These are phyloP conservation scores for Pseudevernia furfuracea DNA, from an alignment of 495 filamentous ascomycete species.

Conservation along the genomic window DNA sequence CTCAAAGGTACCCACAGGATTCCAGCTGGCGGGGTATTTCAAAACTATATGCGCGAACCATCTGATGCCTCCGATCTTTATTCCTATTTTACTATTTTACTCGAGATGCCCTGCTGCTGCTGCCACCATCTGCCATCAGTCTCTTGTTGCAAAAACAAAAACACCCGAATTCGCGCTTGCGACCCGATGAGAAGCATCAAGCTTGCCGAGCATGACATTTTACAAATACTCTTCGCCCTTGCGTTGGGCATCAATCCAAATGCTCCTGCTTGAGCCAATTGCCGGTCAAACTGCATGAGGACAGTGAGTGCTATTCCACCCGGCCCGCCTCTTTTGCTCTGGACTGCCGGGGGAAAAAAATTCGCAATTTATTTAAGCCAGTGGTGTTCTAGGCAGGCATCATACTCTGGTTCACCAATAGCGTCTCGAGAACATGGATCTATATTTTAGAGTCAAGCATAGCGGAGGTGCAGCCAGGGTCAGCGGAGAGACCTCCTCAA, in stretches of 20 bases:
- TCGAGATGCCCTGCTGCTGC: too few species aligned
- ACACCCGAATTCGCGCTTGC: background rate
- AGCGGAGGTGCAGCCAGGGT: constrained; percentile 7
- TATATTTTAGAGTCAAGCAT: background rate
- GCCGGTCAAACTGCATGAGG: background rate
- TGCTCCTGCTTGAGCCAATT: background rate
- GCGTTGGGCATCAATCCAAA: constrained; percentile 2
- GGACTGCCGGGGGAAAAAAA: background rate
- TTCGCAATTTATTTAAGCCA: background rate
- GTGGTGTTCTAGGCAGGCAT: background rate
- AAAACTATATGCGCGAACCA: background rate
- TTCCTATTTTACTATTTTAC: too few species aligned
- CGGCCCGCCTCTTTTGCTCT: background rate
- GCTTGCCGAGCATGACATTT: background rate
- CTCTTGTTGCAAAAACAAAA: background rate
- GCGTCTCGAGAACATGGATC: constrained; percentile 8
- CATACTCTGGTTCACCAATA: constrained; percentile 11
- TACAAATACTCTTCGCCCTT: background rate
- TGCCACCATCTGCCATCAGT: too few species aligned
- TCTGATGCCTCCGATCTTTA: background rate
- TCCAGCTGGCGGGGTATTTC: background rate
- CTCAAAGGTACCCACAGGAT: background rate
- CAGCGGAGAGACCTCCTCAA: constrained; percentile 7
- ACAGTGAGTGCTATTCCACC: background rate
- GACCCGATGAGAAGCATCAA: background rate